Evolutionary conservation across 1,284 basidiomycete species (phyloP), one percentile per base, ranked within the genome.

Genomic region (Ceratorhiza oryzae-sativae): DNA sequence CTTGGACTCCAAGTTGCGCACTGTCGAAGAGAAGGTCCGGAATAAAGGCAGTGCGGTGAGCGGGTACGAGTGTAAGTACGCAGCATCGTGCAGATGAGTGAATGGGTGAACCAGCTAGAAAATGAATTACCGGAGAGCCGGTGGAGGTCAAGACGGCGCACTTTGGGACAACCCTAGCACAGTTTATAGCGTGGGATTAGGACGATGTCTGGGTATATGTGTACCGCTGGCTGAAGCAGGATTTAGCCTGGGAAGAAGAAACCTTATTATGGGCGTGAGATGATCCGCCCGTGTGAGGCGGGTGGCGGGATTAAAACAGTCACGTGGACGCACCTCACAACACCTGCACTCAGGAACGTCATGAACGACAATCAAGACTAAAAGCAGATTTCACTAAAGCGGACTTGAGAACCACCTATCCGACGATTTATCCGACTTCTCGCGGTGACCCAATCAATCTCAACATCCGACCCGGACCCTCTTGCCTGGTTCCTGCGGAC

Each of bases 21-120:
- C 67, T 70, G 67, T 13, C 30, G 67, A 51, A 18, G 67, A 70
- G n/a, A 70, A 59, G 9, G 55, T 25, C 53, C 67, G 67, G 67
- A 20, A 32, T 20, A 39, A 1, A 18, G 30, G 18, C 5, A 3
- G 25, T 3, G n/a, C 39, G n/a, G 42, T 48, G 27, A 70, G 13
- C 55, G 42, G 18, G 55, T 39, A 6, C 46, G 39, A 25, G 67
- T 32, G 30, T 27, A 49, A 39, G 25, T 59, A 20, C 67, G 56
- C 12, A 70, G 42, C 67, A 70, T 70, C 2, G 18, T 48, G 32
- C 3, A 3, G n/a, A 27, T 27, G n/a, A 15, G 25, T 34, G 30
- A 25, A 70, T 18, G 42, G 27, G 39, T 27, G 32, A 9, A 18
- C 12, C 27, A 70, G 55, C 49, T 15, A 70, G 55, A 46, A 39